Conservation (phyloP, 441 rosid genomes). For the Erodium trifolium region DNA sequence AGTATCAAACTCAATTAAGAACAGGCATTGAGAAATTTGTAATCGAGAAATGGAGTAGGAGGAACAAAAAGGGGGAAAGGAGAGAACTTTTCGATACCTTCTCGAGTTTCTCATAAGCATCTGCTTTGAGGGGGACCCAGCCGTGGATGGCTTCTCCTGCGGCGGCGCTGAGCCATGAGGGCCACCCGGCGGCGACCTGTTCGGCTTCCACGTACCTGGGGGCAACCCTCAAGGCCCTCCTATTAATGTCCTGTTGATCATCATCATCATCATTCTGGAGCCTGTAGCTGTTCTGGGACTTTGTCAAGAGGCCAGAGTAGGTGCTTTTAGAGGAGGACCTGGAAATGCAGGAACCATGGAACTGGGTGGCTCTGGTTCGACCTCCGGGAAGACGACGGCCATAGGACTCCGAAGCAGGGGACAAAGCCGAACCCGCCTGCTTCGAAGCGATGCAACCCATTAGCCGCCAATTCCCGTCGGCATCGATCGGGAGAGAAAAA, state of each 20-base stretch:
- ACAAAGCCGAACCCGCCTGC: background rate
- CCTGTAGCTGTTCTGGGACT: background rate
- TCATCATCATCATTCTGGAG: background rate
- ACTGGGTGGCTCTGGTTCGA: background rate
- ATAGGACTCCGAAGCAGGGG: background rate
- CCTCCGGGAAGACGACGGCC: background rate
- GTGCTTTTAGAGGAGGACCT: background rate
- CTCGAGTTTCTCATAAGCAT: conserved; percentile 70
- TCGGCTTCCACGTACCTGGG: conserved; percentile 20
- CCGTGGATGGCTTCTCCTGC: conserved; percentile 77
- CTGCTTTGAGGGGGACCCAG: conserved; percentile 78
- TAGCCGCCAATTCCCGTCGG: background rate
- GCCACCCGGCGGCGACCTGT: conserved; percentile 86
- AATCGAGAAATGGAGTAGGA: no score
- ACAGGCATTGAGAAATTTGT: no score
- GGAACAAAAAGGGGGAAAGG: background rate
- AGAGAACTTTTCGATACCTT: conserved; percentile 24
- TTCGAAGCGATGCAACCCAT: no score
- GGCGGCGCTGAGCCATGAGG: conserved; percentile 67
- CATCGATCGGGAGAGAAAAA: background rate
- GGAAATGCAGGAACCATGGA: background rate
- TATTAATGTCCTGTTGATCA: background rate
- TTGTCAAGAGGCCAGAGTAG: background rate
- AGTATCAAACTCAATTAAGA: background rate
- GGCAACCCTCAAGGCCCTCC: background rate